Base-by-base conservation (phyloP, 2,329 filamentous ascomycete species). In the Dothideomycetes sp. region DNA sequence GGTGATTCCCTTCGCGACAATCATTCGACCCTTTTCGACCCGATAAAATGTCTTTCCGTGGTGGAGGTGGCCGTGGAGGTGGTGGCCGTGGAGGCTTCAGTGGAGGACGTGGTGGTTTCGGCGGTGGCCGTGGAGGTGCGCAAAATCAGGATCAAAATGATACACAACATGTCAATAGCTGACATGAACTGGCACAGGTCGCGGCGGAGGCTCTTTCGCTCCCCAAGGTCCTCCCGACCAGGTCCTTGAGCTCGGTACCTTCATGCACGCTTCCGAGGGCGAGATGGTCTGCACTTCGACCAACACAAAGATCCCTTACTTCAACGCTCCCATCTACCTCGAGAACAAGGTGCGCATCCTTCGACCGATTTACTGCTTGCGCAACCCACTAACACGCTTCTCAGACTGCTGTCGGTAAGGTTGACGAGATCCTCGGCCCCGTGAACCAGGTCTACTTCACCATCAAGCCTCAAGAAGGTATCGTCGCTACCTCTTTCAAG, bases 371-470 rank as follows among this genome's bases (percentile, higher is more conserved):
- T n/a, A n/a, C 27, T 29, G 5, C 15, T n/a, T n/a, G 27, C 8
- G 15, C 27, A 9, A n/a, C 8, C n/a, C 7, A 13, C 27, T 29
- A 5, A 29, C 27, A 11, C 27, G 7, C 27, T 9, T 5, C 15
- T n/a, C 27, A 29, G 24, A 30, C 43, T 29, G 36, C 47, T 20
- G 54, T 98, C 63, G 91, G 91, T 64, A 96, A 96, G 69, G 84
- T 98, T 60, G 91, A 98, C 69, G 91, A 98, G 70, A 84, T 98
- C 52, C 81, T 98, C 53, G 91, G 91, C 44, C 89, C 91, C 49
- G 84, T 98, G 66, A 96, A 94, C 74, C 83, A 95, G 67, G 85
- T 96, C 57, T 94, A 83, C 73, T 98, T 98, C 74, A 96, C 89
- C 57, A 83, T 98, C 65, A 96, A 96, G 71, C 88, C 89, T 41